Conservation (phyloP, 2,329 filamentous ascomycete genomes). For the Ophiocordyceps camponoti-floridani region DNA sequence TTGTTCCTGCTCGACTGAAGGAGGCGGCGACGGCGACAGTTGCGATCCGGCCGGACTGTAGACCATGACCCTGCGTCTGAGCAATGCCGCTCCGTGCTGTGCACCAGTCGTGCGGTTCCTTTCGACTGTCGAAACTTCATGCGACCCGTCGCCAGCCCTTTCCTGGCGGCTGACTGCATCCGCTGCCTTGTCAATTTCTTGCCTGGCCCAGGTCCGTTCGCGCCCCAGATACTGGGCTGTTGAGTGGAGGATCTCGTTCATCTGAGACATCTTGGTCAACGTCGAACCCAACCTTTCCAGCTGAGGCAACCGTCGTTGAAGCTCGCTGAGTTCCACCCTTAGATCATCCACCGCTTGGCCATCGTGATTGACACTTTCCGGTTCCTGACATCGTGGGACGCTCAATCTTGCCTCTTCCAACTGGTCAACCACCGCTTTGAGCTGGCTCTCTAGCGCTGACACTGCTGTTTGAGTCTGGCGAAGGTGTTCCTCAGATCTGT, state of each 20-base stretch:
- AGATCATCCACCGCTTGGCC: constrained; percentile 7
- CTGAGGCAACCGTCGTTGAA: constrained; percentile 8
- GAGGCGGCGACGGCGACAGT: constrained; percentile 8
- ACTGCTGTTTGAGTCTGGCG: constrained; percentile 4
- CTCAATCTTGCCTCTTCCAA: constrained; percentile 1
- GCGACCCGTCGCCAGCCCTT: background rate
- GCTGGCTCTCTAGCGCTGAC: constrained; percentile 5
- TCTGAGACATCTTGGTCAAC: constrained; percentile 9
- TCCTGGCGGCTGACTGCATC: background rate
- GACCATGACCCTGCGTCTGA: constrained; percentile 14
- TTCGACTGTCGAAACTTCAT: background rate
- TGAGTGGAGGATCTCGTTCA: constrained; percentile 11
- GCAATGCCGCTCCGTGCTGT: background rate
- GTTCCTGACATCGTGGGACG: background rate
- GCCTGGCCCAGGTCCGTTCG: constrained; percentile 13
- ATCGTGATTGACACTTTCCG: background rate
- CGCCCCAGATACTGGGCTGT: constrained; percentile 10
- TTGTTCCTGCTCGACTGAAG: constrained; percentile 19
- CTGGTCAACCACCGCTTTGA: constrained; percentile 7
- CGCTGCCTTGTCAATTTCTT: constrained; percentile 4
- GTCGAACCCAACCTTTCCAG: constrained; percentile 8
- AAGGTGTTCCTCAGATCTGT: constrained; percentile 5
- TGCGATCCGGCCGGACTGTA: constrained; percentile 9
- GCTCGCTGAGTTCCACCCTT: constrained; percentile 8
- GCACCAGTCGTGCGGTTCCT: background rate